A percentile compares a stretch with the other conserved stretches of the same genome.
These are phyloP conservation scores for Venturia asperata DNA, from an alignment of 2,329 filamentous ascomycete species.

Conservation along the genomic window DNA sequence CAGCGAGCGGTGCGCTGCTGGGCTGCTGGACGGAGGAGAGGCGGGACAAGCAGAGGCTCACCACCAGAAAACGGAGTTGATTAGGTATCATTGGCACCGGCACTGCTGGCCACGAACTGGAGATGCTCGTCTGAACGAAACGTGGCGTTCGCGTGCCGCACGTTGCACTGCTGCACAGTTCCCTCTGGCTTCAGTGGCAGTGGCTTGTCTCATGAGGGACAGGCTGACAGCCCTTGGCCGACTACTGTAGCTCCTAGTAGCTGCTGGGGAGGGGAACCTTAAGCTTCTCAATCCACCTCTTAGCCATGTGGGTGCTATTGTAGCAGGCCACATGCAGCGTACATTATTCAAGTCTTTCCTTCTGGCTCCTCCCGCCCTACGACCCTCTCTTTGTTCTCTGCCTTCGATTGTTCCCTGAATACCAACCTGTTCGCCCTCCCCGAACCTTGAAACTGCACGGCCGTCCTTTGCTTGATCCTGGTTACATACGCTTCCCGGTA, in stretches of 20 bases:
- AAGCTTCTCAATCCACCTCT: neutral
- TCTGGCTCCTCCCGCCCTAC: neutral
- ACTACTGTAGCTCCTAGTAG: too few relatives aligned
- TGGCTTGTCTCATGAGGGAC: too few relatives aligned
- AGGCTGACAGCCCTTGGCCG: too few relatives aligned
- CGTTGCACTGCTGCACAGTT: neutral
- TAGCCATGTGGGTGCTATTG: neutral
- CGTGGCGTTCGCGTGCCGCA: neutral
- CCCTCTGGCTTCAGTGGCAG: too few relatives aligned
- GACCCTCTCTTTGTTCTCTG: too few relatives aligned
- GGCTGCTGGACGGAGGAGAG: neutral
- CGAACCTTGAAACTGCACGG: neutral
- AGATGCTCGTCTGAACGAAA: neutral
- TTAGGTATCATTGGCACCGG: too few relatives aligned
- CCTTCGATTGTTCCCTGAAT: neutral
- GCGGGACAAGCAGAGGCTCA: neutral
- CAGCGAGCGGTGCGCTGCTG: neutral
- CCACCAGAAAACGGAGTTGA: too few relatives aligned
- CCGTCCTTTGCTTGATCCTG: neutral
- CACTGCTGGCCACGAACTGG: neutral
- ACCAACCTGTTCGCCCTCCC: neutral
- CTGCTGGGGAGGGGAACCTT: neutral
- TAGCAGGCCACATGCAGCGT: slow-evolving; percentile 5
- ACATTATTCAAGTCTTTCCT: neutral
- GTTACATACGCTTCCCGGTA: neutral